Conservation (phyloP, 495 filamentous ascomycete genomes). For the Penicillium silybi region DNA sequence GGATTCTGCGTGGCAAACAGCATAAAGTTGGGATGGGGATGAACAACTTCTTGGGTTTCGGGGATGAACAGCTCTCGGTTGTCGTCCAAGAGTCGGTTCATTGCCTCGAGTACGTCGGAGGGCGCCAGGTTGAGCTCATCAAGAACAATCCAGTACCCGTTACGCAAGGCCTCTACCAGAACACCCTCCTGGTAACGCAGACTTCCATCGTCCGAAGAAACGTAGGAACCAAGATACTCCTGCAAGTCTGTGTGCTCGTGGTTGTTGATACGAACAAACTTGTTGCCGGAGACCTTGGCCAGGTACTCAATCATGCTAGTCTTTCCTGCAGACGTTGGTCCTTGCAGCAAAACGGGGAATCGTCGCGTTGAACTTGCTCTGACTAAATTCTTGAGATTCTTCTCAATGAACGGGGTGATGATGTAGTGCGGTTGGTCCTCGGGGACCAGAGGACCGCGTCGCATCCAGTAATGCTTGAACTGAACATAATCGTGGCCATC, state of each 20-base stretch:
- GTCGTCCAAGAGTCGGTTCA: slow-evolving; percentile 93
- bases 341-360: slow-evolving; percentile 94
- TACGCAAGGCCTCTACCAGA: slow-evolving; percentile 84
- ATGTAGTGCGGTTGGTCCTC: slow-evolving; percentile 87
- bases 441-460: slow-evolving; percentile 59
- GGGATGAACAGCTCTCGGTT: slow-evolving; percentile 97
- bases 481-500: slow-evolving; percentile 78
- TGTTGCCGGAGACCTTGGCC: slow-evolving; percentile 91
- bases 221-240: slow-evolving; percentile 93
- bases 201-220: slow-evolving; percentile 78
- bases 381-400: slow-evolving; percentile 90
- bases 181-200: slow-evolving; percentile 90
- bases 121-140: slow-evolving; percentile 96
- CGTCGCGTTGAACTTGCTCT: slow-evolving; percentile 85
- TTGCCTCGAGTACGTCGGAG: slow-evolving; percentile 90
- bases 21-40: slow-evolving; percentile 92
- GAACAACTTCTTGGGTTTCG: slow-evolving; percentile 90
- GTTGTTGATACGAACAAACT: slow-evolving; percentile 98
- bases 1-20: slow-evolving; percentile 99
- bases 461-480: slow-evolving; percentile 92
- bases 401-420: slow-evolving; percentile 89
- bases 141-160: slow-evolving; percentile 96
- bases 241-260: slow-evolving; percentile 98
- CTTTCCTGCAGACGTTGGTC: slow-evolving; percentile 94
- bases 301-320: slow-evolving; percentile 99